A percentile compares a stretch with the other conserved stretches of the same genome.
Conservation (phyloP, 331 rosid species). For the Quercus lobata region DNA sequence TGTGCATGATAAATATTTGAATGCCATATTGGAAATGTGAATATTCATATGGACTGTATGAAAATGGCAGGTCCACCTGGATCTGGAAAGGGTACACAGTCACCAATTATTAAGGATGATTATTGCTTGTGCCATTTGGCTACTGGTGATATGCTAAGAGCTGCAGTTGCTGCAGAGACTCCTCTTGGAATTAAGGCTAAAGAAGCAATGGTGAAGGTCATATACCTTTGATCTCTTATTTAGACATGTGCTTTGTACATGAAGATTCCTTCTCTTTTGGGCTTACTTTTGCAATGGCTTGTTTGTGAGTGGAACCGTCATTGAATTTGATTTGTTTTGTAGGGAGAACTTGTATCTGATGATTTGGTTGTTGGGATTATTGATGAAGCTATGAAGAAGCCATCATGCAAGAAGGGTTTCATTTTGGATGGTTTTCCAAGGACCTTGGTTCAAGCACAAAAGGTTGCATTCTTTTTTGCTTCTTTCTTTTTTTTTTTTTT, state of each 20-base stretch:
- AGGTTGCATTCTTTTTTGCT: constrained; percentile 41
- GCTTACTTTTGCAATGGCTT: neutral
- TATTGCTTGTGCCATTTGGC: constrained; percentile 98
- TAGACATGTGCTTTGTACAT: neutral
- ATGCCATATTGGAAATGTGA: neutral
- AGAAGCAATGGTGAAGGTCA: constrained; percentile 96
- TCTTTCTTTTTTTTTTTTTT: neutral
- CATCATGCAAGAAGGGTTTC: constrained; percentile 93
- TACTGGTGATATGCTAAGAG: constrained; percentile 97
- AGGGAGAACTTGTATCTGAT: constrained; percentile 98
- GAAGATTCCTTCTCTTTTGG: neutral
- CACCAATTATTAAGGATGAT: constrained; percentile 95
- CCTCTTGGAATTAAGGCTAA: constrained; percentile 94
- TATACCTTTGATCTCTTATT: constrained; percentile 2
- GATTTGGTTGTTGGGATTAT: constrained; percentile 94
- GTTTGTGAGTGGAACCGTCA: neutral
- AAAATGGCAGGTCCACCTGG: constrained; percentile 92
- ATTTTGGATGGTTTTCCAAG: constrained; percentile 96
- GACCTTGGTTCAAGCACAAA: constrained; percentile 89
- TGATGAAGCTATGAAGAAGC: constrained; percentile 90
- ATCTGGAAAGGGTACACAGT: constrained; percentile 98
- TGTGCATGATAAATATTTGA: neutral
- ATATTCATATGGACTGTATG: constrained; percentile 14
- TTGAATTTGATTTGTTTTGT: constrained; percentile 12
- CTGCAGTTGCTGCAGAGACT: constrained; percentile 88